Evolutionary conservation across 805 yeast species (phyloP).

Genomic region (Peterozyma toletana): DNA sequence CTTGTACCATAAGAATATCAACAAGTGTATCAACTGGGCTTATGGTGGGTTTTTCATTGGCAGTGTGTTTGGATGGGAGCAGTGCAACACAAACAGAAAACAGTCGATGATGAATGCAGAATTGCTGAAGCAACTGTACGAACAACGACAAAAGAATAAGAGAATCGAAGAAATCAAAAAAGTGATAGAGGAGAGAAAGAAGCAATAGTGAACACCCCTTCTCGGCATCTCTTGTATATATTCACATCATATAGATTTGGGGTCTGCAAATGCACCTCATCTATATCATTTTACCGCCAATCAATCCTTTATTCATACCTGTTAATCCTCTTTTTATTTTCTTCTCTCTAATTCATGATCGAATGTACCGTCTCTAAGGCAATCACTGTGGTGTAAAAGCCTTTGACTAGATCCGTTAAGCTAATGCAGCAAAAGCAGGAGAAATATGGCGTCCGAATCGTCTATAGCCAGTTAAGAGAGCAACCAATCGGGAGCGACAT

Average conservation of each 20-base stretch:
- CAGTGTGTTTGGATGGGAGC: constrained; percentile 85
- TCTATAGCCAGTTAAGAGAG: constrained; percentile 13
- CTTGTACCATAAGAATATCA: constrained; percentile 54
- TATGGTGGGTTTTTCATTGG: constrained; percentile 76
- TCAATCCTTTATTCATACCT: too few relatives aligned
- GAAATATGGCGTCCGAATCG: too few relatives aligned
- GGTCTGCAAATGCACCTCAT: too few relatives aligned
- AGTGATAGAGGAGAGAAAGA: constrained; percentile 9
- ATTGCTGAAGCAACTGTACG: constrained; percentile 48
- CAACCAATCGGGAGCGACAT: constrained; percentile 41
- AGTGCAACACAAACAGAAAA: constrained; percentile 69
- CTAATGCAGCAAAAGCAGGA: too few relatives aligned
- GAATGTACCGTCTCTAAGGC: too few relatives aligned
- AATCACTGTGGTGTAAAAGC: too few relatives aligned
- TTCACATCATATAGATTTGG: neutral
- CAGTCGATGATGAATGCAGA: constrained; percentile 61
- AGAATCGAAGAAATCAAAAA: constrained; percentile 23
- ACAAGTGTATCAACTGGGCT: constrained; percentile 73
- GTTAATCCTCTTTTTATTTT: too few relatives aligned
- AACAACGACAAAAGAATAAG: constrained; percentile 23
- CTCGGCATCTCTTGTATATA: neutral
- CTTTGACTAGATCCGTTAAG: too few relatives aligned
- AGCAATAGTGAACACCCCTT: neutral
- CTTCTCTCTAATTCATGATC: too few relatives aligned
- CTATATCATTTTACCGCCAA: too few relatives aligned